Base-by-base conservation (phyloP, 1,139 yeast genomes). In the Blastobotrys aristatus region DNA sequence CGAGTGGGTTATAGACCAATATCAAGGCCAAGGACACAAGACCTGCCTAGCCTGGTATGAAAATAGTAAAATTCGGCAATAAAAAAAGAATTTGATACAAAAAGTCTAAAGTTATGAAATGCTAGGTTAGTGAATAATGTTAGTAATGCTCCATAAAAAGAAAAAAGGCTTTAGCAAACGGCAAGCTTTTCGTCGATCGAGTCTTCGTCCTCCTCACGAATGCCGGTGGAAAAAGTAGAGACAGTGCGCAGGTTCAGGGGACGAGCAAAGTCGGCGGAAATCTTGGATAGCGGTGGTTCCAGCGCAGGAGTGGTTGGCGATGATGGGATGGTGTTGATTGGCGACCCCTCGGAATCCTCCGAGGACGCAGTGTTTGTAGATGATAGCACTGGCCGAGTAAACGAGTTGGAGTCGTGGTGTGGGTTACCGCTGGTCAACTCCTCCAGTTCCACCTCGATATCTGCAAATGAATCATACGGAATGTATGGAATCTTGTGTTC, bases 391-490 rank as follows among this genome's bases (percentile, higher is more conserved):
- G 33, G 33, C 33, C 10, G 27, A 10, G 27, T 24, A 10, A 24
- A 24, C 27, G 27, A 24, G 27, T 24, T 24, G 27, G 5, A 6
- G 27, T 24, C n/a, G 34, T 66, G 70, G 53, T 58, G 56, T 44
- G 51, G 47, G 55, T 66, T 66, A 36, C 65, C 69, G 44, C 54
- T 51, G 38, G 65, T 63, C 36, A 66, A 53, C 37, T 51, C 57
- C 49, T 59, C 57, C 29, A 67, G 54, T 44, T 70, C 74, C 36
- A 59, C 59, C 52, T 67, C 60, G 49, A 71, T 65, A 44, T 71
- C 73, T 47, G 62, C 62, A 59, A 71, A 71, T 21, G 71, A 61
- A 53, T 68, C 69, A 52, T 67, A 71, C 11, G 74, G 69, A 45
- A 70, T 67, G 55, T 69, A 70, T 6, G 72, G 70, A 45, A 71